phyloP scores from a whole-genome alignment of 805 yeast genomes.

The Wickerhamomyces rabaulensis region DNA sequence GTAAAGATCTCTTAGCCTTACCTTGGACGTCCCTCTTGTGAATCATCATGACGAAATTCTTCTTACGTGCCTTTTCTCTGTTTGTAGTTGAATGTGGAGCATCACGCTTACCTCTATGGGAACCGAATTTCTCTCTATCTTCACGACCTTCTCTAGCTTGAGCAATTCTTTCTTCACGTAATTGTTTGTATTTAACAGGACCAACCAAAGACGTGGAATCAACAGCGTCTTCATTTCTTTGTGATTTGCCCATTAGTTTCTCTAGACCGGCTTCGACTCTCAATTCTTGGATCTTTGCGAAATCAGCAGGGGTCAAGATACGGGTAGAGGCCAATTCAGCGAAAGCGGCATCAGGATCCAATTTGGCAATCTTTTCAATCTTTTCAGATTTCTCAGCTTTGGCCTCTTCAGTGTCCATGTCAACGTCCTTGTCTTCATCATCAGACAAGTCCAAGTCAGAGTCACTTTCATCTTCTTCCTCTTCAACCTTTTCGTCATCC shows the following conservation, averaged over 20 bases:
- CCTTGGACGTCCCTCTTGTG: slow-evolving; percentile 95
- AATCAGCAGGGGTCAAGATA: slow-evolving; percentile 95
- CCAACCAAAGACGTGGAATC: slow-evolving; percentile 78
- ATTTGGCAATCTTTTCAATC: slow-evolving; percentile 31
- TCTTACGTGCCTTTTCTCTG: slow-evolving; percentile 93
- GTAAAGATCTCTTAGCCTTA: slow-evolving; percentile 80
- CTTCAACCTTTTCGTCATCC: slow-evolving; percentile 31
- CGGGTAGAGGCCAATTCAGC: slow-evolving; percentile 62
- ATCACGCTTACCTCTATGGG: slow-evolving; percentile 75
- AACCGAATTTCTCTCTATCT: slow-evolving; percentile 86
- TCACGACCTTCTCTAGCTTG: slow-evolving; percentile 87
- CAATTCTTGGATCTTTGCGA: slow-evolving; percentile 89
- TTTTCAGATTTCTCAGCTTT: slow-evolving; percentile 22
- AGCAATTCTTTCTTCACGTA: slow-evolving; percentile 86
- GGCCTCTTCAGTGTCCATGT: slow-evolving; percentile 18
- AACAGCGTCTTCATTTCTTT: slow-evolving; percentile 73
- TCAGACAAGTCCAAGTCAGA: slow-evolving; percentile 41
- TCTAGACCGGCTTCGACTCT: slow-evolving; percentile 81
- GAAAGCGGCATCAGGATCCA: slow-evolving; percentile 39
- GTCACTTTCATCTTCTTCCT: slow-evolving; percentile 43
- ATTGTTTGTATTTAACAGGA: slow-evolving; percentile 67
- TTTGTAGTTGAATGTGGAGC: slow-evolving; percentile 87
- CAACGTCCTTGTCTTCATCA: slow-evolving; percentile 28
- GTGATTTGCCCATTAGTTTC: slow-evolving; percentile 59
- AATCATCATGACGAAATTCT: slow-evolving; percentile 98